These are phyloP conservation scores for Auxenochlorella pyrenoidosa DNA, from an alignment of 139 green algal species.

Conservation along the genomic window DNA sequence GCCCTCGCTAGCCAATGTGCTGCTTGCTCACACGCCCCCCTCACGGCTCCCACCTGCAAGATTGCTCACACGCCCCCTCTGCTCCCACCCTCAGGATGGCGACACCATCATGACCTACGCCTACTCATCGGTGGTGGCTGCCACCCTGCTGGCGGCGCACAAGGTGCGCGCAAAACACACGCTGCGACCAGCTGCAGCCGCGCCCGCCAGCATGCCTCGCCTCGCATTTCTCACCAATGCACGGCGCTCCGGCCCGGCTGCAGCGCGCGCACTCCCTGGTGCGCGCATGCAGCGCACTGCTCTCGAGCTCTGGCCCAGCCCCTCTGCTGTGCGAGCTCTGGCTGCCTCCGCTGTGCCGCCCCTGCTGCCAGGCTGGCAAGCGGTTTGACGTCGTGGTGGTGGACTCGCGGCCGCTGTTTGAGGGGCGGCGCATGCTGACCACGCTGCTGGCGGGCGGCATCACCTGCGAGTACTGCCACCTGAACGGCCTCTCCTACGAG, in stretches of 20 bases:
- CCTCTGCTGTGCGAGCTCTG: too few species aligned
- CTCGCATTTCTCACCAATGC: background rate
- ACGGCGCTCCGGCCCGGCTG: too few species aligned
- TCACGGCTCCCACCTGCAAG: too few species aligned
- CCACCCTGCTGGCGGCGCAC: slow-evolving; percentile 67
- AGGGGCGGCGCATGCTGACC: slow-evolving; percentile 77
- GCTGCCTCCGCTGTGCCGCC: too few species aligned
- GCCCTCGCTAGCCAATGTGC: too few species aligned
- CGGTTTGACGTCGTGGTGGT: slow-evolving; percentile 88
- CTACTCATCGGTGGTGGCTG: slow-evolving; percentile 73
- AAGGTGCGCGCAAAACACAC: background rate
- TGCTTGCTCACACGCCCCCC: too few species aligned
- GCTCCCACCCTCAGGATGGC: slow-evolving; percentile 54
- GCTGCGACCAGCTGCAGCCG: background rate
- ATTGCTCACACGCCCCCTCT: too few species aligned
- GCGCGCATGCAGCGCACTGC: too few species aligned
- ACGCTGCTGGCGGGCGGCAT: slow-evolving; percentile 73
- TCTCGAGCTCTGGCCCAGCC: too few species aligned
- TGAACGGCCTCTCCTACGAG: slow-evolving; percentile 83
- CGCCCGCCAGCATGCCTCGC: background rate
- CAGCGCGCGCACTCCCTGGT: too few species aligned
- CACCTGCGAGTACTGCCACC: slow-evolving; percentile 78
- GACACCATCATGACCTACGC: slow-evolving; percentile 95
- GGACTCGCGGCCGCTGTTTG: slow-evolving; percentile 84
- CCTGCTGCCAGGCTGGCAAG: slow-evolving; percentile 54